These are phyloP conservation scores for Globisporangium recalcitrans DNA, from an alignment of 352 stramenopile genomes.

Conservation along the genomic window DNA sequence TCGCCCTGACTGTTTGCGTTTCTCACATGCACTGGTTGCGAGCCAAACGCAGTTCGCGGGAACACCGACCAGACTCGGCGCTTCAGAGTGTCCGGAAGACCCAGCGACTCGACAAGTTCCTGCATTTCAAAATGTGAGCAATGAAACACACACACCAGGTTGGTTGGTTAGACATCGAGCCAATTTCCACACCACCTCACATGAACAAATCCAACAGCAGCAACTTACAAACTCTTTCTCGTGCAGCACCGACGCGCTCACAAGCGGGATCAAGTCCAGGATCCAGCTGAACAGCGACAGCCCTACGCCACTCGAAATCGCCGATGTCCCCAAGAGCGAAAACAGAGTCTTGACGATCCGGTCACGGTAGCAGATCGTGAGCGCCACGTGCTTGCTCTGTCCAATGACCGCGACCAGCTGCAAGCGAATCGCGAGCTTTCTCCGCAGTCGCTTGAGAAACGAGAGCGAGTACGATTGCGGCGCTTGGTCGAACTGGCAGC, in stretches of 20 bases:
- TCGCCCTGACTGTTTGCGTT: constrained; percentile 16
- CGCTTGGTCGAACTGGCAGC: constrained; percentile 41
- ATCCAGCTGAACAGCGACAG: constrained; percentile 86
- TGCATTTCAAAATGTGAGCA: constrained; percentile 16
- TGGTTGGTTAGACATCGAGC: not conserved
- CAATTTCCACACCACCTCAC: constrained; percentile 6
- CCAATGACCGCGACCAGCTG: constrained; percentile 74
- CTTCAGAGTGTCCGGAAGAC: constrained; percentile 54
- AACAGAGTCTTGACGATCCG: constrained; percentile 83
- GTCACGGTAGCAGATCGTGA: constrained; percentile 82
- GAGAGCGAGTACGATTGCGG: constrained; percentile 7
- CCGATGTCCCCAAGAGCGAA: constrained; percentile 63
- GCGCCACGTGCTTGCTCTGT: constrained; percentile 65
- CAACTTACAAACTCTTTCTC: constrained; percentile 71
- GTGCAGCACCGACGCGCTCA: constrained; percentile 68
- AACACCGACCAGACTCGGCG: constrained; percentile 67
- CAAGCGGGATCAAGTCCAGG: constrained; percentile 74
- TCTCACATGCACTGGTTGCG: constrained; percentile 23
- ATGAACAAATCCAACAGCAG: constrained; percentile 9
- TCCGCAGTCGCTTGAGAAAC: constrained; percentile 55
- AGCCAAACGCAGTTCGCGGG: constrained; percentile 38
- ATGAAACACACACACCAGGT: not conserved
- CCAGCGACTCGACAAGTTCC: constrained; percentile 63
- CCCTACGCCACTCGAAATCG: constrained; percentile 45
- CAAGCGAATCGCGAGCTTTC: constrained; percentile 71